A percentile compares a stretch with the other conserved stretches of the same genome.
phyloP scores from a whole-genome alignment of 1,284 basidiomycete species.

The Ustanciosporium gigantosporum region DNA sequence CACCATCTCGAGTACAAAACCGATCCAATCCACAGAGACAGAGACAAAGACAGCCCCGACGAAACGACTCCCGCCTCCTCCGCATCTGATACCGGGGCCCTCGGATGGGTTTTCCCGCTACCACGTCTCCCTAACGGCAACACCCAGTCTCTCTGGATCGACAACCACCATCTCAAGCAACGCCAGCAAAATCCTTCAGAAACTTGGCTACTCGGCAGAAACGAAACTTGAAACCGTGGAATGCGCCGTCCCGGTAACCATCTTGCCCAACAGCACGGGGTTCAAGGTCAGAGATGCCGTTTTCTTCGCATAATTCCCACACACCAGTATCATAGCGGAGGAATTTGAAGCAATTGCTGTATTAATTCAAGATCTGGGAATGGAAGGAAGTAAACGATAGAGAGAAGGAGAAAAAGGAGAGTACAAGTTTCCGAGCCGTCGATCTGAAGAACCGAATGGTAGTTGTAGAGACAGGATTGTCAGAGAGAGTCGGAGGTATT shows the following conservation, averaged over 20 bases:
- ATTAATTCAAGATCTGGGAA: no score
- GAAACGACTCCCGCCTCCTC: slow-evolving; percentile 28
- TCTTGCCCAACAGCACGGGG: slow-evolving; percentile 50
- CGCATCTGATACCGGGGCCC: slow-evolving; percentile 36
- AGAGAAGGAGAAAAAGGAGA: not conserved
- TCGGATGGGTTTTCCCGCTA: slow-evolving; percentile 50
- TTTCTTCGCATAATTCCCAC: slow-evolving; percentile 34
- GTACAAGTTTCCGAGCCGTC: no score
- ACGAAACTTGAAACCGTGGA: slow-evolving; percentile 57
- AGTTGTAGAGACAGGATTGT: no score
- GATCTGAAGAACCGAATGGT: no score
- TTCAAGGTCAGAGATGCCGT: slow-evolving; percentile 40
- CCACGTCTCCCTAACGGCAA: slow-evolving; percentile 40
- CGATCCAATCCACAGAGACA: not conserved
- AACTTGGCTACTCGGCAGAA: slow-evolving; percentile 13
- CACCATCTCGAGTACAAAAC: slow-evolving; percentile 27
- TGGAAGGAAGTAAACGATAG: not conserved
- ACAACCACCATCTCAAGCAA: not conserved
- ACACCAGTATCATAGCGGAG: no score
- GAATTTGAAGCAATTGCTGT: no score
- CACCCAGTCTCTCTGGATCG: slow-evolving; percentile 20
- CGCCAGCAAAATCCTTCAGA: not conserved
- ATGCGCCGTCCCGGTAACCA: slow-evolving; percentile 51
- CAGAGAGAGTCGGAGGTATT: no score
- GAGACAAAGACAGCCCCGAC: not conserved